These are phyloP conservation scores for Venturia aucupariae DNA, from an alignment of 2,329 filamentous ascomycete genomes.

Conservation along the genomic window DNA sequence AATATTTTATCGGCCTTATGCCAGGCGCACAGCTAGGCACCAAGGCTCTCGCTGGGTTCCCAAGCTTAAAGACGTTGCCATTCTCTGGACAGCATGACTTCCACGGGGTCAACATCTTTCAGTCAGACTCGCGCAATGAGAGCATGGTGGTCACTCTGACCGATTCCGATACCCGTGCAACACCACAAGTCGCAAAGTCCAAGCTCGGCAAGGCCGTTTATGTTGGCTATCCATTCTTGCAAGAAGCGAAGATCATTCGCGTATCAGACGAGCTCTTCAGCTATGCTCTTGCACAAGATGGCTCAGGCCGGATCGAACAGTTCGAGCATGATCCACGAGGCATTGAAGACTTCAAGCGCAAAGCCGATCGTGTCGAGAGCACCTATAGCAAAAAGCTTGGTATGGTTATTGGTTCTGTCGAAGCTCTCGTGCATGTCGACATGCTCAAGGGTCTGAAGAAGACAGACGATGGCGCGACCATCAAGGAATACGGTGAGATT, in stretches of 20 bases:
- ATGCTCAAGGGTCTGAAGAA: constrained; percentile 87
- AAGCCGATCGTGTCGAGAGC: constrained; percentile 72
- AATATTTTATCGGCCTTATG: constrained; percentile 75
- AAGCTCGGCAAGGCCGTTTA: constrained; percentile 81
- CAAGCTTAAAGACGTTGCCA: constrained; percentile 75
- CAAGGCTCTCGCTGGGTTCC: constrained; percentile 85
- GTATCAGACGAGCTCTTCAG: constrained; percentile 92
- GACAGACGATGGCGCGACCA: constrained; percentile 78
- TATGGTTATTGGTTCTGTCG: constrained; percentile 75
- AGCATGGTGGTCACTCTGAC: constrained; percentile 86
- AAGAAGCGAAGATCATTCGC: constrained; percentile 81
- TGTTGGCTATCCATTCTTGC: constrained; percentile 89
- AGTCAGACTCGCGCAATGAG: constrained; percentile 90
- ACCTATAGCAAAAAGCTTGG: constrained; percentile 87
- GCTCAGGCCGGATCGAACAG: constrained; percentile 52
- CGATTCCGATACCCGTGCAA: constrained; percentile 62
- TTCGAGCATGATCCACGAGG: constrained; percentile 66
- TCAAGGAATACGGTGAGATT: constrained; percentile 88
- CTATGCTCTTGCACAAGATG: constrained; percentile 62
- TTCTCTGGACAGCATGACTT: constrained; percentile 75
- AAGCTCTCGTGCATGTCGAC: constrained; percentile 83
- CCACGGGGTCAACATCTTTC: constrained; percentile 89
- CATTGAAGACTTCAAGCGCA: constrained; percentile 75
- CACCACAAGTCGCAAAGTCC: constrained; percentile 60
- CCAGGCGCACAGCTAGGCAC: constrained; percentile 74